phyloP scores from a whole-genome alignment of 495 filamentous ascomycete genomes.

The Saxophila tyrrhenica region DNA sequence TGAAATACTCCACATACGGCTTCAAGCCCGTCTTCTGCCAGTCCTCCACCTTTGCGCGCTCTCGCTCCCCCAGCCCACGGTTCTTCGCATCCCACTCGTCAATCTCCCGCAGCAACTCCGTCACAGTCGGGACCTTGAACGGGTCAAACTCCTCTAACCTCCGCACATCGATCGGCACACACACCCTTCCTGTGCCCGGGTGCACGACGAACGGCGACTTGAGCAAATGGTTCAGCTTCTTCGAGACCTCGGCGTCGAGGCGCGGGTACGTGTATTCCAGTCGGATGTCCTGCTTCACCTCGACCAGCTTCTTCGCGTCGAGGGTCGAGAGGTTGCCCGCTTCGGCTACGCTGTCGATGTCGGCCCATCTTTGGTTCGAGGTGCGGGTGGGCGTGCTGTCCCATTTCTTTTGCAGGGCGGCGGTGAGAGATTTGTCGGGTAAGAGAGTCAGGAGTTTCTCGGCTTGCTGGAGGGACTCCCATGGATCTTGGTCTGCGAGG shows the following conservation, averaged over 20 bases:
- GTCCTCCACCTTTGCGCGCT: constrained; percentile 51
- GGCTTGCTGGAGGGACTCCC: constrained; percentile 51
- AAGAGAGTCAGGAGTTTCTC: constrained; percentile 67
- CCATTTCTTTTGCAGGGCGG: constrained; percentile 81
- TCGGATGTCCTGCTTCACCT: constrained; percentile 87
- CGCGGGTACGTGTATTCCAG: constrained; percentile 98
- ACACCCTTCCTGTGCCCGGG: constrained; percentile 84
- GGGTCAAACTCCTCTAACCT: constrained; percentile 73
- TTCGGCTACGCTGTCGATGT: constrained; percentile 78
- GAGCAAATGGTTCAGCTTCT: constrained; percentile 93
- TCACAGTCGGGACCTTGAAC: constrained; percentile 74
- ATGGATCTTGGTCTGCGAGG: constrained; percentile 76
- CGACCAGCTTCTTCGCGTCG: constrained; percentile 52
- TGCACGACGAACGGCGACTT: constrained; percentile 95
- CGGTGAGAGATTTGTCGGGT: constrained; percentile 58
- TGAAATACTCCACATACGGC: constrained; percentile 85
- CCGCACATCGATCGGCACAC: constrained; percentile 77
- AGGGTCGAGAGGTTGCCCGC: constrained; percentile 54
- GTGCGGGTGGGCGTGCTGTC: constrained; percentile 64
- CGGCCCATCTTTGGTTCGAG: constrained; percentile 74
- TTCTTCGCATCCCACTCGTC: constrained; percentile 54
- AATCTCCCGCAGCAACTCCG: constrained; percentile 65
- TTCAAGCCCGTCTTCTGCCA: constrained; percentile 95
- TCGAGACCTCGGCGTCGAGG: constrained; percentile 89
- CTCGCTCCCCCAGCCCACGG: constrained; percentile 28